Percentiles rank a stretch among this genome's conserved stretches.
Evolutionary conservation across 352 stramenopile genomes (phyloP).

Genomic region (Aphanomyces invadans): DNA sequence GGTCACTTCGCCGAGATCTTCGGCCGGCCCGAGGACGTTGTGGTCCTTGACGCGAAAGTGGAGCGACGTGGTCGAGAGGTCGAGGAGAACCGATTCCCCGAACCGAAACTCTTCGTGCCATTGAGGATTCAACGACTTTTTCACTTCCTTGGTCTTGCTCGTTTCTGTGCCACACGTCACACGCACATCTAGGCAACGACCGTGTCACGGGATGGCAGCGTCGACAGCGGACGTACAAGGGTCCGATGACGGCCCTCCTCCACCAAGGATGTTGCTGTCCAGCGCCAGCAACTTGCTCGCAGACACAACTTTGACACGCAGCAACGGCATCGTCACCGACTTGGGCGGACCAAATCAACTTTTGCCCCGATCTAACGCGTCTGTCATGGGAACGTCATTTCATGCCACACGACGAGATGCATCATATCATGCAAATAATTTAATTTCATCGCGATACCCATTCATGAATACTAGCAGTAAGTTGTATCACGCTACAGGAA

Average conservation of each 20-base stretch:
- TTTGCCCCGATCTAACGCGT: not conserved
- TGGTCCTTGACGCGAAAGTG: constrained; percentile 48
- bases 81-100: constrained; percentile 42
- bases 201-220: not conserved
- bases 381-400: not conserved
- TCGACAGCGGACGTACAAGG: constrained; percentile 22
- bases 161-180: constrained; percentile 45
- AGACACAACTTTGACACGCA: constrained; percentile 21
- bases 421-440: not conserved
- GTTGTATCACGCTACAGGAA: not conserved
- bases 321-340: constrained; percentile 10
- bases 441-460: not conserved
- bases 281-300: constrained; percentile 18
- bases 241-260: constrained; percentile 10
- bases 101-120: constrained; percentile 55
- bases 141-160: constrained; percentile 37
- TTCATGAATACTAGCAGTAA: not conserved
- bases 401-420: not conserved
- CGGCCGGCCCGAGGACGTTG: constrained; percentile 34
- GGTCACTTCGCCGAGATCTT: constrained; percentile 35
- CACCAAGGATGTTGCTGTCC: constrained; percentile 18
- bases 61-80: constrained; percentile 27
- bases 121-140: constrained; percentile 38
- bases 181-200: constrained; percentile 39
- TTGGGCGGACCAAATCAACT: not conserved